Percentiles rank a stretch among this genome's conserved stretches.
These are phyloP conservation scores for Leptographium lundbergii DNA, from an alignment of 2,329 filamentous ascomycete species.

Conservation along the genomic window DNA sequence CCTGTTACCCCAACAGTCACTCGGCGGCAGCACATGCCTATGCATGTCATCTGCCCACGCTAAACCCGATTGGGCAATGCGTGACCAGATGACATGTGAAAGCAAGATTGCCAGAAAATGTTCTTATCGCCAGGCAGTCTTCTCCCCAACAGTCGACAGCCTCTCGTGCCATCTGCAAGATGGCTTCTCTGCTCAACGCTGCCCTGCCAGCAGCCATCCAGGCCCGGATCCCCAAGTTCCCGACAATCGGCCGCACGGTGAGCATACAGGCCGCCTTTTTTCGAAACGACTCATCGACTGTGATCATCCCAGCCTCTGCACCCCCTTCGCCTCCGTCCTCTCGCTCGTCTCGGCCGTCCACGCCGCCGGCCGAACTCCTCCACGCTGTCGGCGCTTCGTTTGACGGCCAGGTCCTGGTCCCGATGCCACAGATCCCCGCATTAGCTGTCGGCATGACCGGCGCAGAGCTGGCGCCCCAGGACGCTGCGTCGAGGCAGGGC, in stretches of 20 bases:
- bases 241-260: conserved; percentile 8
- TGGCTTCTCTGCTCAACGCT: conserved; percentile 8
- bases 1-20: too few relatives aligned
- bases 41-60: not conserved
- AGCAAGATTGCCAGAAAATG: not conserved
- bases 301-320: not conserved
- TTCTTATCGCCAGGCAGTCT: not conserved
- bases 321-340: conserved; percentile 1
- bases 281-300: conserved; percentile 3
- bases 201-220: conserved; percentile 15
- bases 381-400: not conserved
- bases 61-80: not conserved
- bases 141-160: not conserved
- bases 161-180: not conserved
- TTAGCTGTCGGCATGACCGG: not conserved
- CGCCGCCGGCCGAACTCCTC: conserved; percentile 4
- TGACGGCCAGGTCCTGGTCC: not conserved
- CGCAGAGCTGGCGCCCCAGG: not conserved
- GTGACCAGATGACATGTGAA: not conserved
- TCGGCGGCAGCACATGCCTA: not conserved
- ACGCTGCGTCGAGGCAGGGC: not conserved
- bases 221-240: conserved; percentile 12
- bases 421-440: not conserved
- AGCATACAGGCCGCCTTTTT: conserved; percentile 5
- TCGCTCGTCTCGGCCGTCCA: conserved; percentile 3